Evolutionary conservation across 78 protist genomes (phyloP), one percentile per base, ranked within the genome.

Genomic region (Dictyostelium firmibasis): DNA sequence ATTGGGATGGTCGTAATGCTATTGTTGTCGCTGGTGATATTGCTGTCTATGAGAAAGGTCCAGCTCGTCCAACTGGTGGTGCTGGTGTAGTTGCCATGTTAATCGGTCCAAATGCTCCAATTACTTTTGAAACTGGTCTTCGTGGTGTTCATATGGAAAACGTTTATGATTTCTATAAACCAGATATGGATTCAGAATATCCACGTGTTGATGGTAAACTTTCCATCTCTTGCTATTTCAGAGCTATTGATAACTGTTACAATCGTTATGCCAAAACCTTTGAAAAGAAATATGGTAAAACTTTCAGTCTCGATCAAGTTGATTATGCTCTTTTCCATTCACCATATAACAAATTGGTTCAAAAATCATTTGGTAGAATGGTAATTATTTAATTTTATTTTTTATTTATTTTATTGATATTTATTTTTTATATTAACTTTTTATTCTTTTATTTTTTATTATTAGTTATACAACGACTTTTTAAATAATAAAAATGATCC

Each of bases 151-250:
- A 96, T 95, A 85, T 97, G 85, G 98, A 94, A 82, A 95, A 99
- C 86, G 98, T 81, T 29, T 98, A 95, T 81, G 99, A 99, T 85
- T 99, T 99, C 69, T 98, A 97, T 97, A 99, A 99, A 97, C 99
- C 99, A 18, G 77, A 96, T 47, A 31, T 97, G 35, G 74, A 85
- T 60, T 62, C 95, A 25, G 99, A 98, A 88, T 99, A 98, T 83
- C 99, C 99, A 27, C 4, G 81, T 29, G 98, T 99, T 11, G 98
- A 99, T 75, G 99, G 99, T 44, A 79, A 96, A 50, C 97, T 97
- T n/a, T 97, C 99, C 33, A 75, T 94, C 85, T 75, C 62, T 29
- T 97, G 98, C 83, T 99, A 98, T 91, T 77, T 98, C 14, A 81
- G 96, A 43, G 98, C 99, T 16, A 78, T 99, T 23, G 99, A 98